Percentiles rank a stretch among this genome's conserved stretches.
phyloP scores from a whole-genome alignment of 257 asterid genomes.

The Penstemon barbatus region DNA sequence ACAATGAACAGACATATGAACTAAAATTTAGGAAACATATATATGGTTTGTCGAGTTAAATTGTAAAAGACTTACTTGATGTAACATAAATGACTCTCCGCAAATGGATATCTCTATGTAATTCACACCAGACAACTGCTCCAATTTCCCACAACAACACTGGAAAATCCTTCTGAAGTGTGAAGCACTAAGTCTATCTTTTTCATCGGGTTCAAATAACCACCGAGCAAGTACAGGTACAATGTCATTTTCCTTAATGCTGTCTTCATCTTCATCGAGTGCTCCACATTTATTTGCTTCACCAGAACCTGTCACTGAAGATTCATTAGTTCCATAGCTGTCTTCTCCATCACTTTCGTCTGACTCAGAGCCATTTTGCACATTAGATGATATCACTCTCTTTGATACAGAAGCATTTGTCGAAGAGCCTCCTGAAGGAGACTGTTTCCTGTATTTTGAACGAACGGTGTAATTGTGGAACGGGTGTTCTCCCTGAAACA shows the following conservation, averaged over 20 bases:
- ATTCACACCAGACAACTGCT: constrained; percentile 55
- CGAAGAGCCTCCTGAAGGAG: constrained; percentile 33
- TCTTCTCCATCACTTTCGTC: constrained; percentile 58
- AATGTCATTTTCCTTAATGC: constrained; percentile 31
- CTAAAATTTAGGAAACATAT: constrained; percentile 3
- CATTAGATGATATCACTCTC: constrained; percentile 30
- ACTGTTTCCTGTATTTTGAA: constrained; percentile 67
- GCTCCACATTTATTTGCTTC: constrained; percentile 23
- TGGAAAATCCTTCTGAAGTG: constrained; percentile 84
- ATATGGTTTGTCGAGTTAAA: background rate
- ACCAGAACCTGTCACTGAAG: constrained; percentile 26
- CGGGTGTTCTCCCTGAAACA: constrained; percentile 87
- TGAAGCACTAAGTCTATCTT: constrained; percentile 69
- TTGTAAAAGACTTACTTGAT: constrained; percentile 61
- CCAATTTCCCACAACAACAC: constrained; percentile 76
- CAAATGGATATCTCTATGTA: constrained; percentile 73
- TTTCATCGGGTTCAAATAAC: constrained; percentile 82
- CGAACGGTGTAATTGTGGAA: constrained; percentile 91
- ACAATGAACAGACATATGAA: constrained; percentile 3
- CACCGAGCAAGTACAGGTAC: constrained; percentile 67
- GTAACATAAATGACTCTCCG: constrained; percentile 98
- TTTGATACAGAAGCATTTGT: constrained; percentile 30
- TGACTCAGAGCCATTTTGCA: constrained; percentile 38
- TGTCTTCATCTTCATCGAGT: constrained; percentile 27
- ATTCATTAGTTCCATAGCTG: constrained; percentile 36